Evolutionary conservation across 2,329 filamentous ascomycete genomes (phyloP).

Genomic region (Chaetomium olivaceum): DNA sequence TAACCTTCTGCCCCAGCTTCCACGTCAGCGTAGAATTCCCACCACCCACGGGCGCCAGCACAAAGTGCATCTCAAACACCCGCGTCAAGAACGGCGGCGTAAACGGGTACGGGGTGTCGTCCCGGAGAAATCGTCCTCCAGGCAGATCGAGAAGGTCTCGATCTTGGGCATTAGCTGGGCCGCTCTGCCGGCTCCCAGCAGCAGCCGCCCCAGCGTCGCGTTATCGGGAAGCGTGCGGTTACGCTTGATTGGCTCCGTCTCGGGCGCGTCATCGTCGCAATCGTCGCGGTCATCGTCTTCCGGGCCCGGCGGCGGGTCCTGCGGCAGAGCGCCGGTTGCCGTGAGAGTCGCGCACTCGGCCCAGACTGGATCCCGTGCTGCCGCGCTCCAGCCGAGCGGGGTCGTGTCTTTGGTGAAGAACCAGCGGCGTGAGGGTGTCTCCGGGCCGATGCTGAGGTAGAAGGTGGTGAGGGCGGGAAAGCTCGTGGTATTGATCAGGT

Average conservation of each 20-base stretch:
- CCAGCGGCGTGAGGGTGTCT: neutral
- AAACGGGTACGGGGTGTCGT: neutral
- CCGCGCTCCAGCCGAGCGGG: neutral
- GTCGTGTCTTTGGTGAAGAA: slow-evolving; percentile 1
- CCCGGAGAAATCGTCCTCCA: neutral
- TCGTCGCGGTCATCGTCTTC: neutral
- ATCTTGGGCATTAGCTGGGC: neutral
- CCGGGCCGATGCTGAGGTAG: neutral
- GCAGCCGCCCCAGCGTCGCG: neutral
- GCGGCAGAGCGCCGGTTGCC: neutral
- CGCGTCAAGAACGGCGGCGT: neutral
- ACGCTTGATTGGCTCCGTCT: neutral
- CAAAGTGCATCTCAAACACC: neutral
- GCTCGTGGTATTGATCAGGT: neutral
- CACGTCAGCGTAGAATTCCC: neutral
- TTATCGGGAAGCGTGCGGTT: slow-evolving; percentile 5
- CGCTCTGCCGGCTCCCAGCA: neutral
- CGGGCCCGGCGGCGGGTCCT: neutral
- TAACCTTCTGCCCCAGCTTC: neutral
- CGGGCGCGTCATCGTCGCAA: neutral
- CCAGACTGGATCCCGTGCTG: neutral
- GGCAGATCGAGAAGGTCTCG: slow-evolving; percentile 1
- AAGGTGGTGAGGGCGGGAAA: neutral
- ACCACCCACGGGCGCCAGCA: neutral
- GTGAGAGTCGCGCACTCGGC: neutral